Conservation (phyloP, 257 asterid species). For the Parsonsia alboflavescens region DNA sequence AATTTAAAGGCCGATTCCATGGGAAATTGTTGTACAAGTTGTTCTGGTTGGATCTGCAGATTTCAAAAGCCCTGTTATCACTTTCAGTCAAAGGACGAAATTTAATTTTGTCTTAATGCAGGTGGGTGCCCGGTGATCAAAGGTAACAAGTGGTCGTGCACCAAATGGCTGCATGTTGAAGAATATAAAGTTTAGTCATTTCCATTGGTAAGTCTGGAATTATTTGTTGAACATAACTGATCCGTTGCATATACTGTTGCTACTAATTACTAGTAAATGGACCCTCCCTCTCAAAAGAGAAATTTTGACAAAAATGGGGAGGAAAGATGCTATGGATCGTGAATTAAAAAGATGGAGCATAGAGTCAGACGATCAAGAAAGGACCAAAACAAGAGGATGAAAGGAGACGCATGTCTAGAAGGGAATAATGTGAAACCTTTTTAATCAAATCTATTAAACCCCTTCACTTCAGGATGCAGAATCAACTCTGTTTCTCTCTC, state of each 20-base stretch:
- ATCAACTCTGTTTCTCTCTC: neutral
- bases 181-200: conserved; percentile 25
- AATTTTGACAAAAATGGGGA: neutral
- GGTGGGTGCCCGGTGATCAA: conserved; percentile 44
- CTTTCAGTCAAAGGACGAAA: neutral
- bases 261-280: no score
- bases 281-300: neutral
- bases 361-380: neutral
- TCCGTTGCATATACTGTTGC: neutral
- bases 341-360: neutral
- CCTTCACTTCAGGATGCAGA: neutral
- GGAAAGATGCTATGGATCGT: neutral
- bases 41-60: neutral
- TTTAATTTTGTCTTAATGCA: conserved; percentile 5
- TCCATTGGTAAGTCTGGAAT: neutral
- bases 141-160: conserved; percentile 48
- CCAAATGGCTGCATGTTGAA: conserved; percentile 41
- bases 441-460: neutral
- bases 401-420: neutral
- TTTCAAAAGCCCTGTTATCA: neutral
- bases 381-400: neutral
- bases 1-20: neutral
- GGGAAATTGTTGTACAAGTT: neutral
- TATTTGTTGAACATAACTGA: neutral
- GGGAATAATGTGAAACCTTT: neutral